phyloP scores from a whole-genome alignment of 257 asterid species.

The Orobanche coerulescens region DNA sequence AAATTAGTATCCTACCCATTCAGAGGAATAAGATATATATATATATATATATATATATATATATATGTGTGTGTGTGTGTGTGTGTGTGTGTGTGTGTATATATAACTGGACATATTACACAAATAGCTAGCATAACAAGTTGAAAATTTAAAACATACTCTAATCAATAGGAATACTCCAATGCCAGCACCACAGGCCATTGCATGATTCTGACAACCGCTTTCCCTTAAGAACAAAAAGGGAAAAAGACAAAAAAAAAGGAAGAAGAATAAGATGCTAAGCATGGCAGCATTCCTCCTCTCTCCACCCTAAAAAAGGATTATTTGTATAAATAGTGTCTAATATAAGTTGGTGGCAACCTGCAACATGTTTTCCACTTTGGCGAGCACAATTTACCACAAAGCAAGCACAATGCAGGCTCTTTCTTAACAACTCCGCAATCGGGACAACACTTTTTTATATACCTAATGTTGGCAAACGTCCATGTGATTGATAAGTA shows the following conservation, averaged over 20 bases:
- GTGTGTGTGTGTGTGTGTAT: too few species aligned
- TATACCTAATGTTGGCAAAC: conserved; percentile 48
- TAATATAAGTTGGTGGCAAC: conserved; percentile 28
- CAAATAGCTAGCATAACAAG: not conserved
- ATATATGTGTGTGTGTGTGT: too few species aligned
- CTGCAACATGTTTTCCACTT: conserved; percentile 92
- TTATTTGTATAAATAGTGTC: conserved; percentile 6
- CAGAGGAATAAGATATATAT: conserved; percentile 1
- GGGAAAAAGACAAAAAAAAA: conserved; percentile 15
- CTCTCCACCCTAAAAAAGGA: not conserved
- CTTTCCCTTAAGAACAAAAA: conserved; percentile 48
- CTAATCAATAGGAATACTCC: conserved; percentile 88
- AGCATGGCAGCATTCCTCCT: not conserved
- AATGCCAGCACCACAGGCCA: conserved; percentile 83
- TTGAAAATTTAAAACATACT: conserved; percentile 37
- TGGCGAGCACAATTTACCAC: conserved; percentile 93
- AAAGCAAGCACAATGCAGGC: conserved; percentile 83
- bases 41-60: too few species aligned
- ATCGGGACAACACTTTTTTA: conserved; percentile 67
- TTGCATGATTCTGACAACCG: conserved; percentile 74
- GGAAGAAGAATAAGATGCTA: conserved; percentile 6
- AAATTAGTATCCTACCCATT: conserved; percentile 1
- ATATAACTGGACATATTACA: conserved; percentile 3
- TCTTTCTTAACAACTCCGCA: conserved; percentile 68
- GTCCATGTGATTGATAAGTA: conserved; percentile 15